phyloP scores from a whole-genome alignment of 176 grass and related monocot genomes.

The bread wheat (Triticum aestivum) region DNA sequence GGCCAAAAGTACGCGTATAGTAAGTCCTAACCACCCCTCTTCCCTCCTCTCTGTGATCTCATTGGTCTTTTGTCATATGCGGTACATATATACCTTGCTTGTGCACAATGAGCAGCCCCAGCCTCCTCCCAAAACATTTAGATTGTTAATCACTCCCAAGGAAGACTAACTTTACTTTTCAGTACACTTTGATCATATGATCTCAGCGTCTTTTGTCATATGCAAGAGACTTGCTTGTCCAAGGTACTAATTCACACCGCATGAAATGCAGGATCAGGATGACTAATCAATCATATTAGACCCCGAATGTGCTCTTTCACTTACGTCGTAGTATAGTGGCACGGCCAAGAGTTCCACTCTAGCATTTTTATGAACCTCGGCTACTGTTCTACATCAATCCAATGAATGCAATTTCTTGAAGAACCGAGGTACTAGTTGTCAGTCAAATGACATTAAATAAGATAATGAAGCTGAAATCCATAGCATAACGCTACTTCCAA shows the following conservation, averaged over 20 bases:
- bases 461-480: slow-evolving; percentile 21
- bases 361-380: slow-evolving; percentile 12
- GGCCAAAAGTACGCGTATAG: slow-evolving; percentile 37
- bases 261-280: neutral
- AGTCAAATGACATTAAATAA: slow-evolving; percentile 19
- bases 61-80: slow-evolving; percentile 38
- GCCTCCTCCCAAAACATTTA: neutral
- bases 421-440: neutral
- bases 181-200: neutral
- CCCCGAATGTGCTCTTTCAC: neutral
- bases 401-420: neutral
- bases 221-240: slow-evolving; percentile 6
- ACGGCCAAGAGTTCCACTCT: neutral
- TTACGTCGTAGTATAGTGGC: neutral
- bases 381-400: slow-evolving; percentile 5
- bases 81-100: slow-evolving; percentile 55
- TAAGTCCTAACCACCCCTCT: slow-evolving; percentile 27
- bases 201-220: no score
- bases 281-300: neutral
- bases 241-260: slow-evolving; percentile 21
- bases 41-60: slow-evolving; percentile 37
- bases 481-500: slow-evolving; percentile 16
- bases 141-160: slow-evolving; percentile 44
- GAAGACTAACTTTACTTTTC: slow-evolving; percentile 35
- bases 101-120: slow-evolving; percentile 26